Evolutionary conservation across 352 stramenopile genomes (phyloP).

Genomic region (Globisporangium echinulatum): DNA sequence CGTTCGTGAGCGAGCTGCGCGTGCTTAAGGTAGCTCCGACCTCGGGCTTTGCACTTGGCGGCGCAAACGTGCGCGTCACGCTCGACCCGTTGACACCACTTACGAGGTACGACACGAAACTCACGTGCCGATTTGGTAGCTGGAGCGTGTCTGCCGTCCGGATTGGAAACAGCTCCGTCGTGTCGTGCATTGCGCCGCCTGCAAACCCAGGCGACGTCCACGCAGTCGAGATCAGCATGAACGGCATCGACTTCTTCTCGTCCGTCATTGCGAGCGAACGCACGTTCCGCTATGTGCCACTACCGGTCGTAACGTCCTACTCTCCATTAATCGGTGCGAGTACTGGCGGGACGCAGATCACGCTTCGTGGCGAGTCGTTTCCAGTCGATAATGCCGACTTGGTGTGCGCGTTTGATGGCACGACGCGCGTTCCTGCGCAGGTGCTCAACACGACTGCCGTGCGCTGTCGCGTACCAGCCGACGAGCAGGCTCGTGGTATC

Average conservation of each 20-base stretch:
- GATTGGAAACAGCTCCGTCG: conserved; percentile 6
- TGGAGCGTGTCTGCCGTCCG: not conserved
- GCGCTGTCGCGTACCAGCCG: conserved; percentile 17
- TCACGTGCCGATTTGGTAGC: conserved; percentile 24
- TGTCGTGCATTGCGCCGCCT: conserved; percentile 24
- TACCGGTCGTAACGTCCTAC: conserved; percentile 19
- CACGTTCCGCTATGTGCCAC: conserved; percentile 19
- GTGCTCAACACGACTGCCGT: conserved; percentile 26
- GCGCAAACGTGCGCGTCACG: conserved; percentile 16
- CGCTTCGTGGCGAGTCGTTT: conserved; percentile 25
- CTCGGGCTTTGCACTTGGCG: conserved; percentile 15
- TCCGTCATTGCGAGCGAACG: conserved; percentile 2
- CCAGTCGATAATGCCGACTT: conserved; percentile 10
- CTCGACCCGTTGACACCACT: conserved; percentile 1
- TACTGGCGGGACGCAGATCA: conserved; percentile 28
- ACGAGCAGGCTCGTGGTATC: conserved; percentile 3
- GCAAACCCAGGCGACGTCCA: conserved; percentile 3
- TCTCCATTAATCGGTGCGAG: conserved; percentile 21
- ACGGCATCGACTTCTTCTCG: conserved; percentile 37
- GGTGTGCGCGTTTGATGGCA: conserved; percentile 27
- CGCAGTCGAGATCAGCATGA: conserved; percentile 26
- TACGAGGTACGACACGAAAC: conserved; percentile 7
- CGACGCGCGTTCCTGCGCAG: conserved; percentile 5
- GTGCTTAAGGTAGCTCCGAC: conserved; percentile 22
- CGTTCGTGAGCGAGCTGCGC: conserved; percentile 3